Percentiles rank a stretch among this genome's conserved stretches.
phyloP scores from a whole-genome alignment of 2,329 filamentous ascomycete genomes.

The Lasiodiplodia sp. region DNA sequence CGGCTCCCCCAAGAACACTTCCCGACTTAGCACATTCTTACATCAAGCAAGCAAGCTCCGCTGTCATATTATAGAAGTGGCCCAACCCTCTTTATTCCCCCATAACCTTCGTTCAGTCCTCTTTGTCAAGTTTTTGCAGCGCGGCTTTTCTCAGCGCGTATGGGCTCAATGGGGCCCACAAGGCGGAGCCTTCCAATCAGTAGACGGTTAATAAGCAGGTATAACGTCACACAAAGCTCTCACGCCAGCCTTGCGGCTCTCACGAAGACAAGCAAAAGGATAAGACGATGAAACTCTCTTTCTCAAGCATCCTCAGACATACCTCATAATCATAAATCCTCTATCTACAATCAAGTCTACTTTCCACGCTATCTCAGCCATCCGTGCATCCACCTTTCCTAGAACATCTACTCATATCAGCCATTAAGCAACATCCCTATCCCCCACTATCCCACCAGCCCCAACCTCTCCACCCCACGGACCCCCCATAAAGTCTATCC shows the following conservation, averaged over 20 bases:
- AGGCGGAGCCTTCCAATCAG: too few relatives aligned
- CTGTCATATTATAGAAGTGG: too few relatives aligned
- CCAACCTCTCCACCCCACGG: not conserved
- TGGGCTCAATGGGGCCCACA: too few relatives aligned
- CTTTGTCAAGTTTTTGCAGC: too few relatives aligned
- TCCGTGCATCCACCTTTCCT: too few relatives aligned
- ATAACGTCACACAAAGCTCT: not conserved
- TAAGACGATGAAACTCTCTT: not conserved
- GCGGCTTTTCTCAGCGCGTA: too few relatives aligned
- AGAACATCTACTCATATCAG: not conserved
- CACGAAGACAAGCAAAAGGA: not conserved
- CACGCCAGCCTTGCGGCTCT: not conserved
- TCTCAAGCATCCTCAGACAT: not conserved
- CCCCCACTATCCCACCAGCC: rapidly evolving
- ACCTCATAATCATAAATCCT: not conserved
- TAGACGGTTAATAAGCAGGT: too few relatives aligned
- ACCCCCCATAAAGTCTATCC: not conserved
- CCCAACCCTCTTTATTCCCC: too few relatives aligned
- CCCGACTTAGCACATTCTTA: too few relatives aligned
- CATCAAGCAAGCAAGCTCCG: too few relatives aligned
- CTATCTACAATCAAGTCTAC: not conserved
- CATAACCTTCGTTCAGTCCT: too few relatives aligned
- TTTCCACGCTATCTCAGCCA: not conserved
- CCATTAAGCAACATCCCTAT: not conserved
- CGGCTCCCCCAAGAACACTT: too few relatives aligned